Conservation (phyloP, 169 alveolate genomes). For the Perkinsus olseni region DNA sequence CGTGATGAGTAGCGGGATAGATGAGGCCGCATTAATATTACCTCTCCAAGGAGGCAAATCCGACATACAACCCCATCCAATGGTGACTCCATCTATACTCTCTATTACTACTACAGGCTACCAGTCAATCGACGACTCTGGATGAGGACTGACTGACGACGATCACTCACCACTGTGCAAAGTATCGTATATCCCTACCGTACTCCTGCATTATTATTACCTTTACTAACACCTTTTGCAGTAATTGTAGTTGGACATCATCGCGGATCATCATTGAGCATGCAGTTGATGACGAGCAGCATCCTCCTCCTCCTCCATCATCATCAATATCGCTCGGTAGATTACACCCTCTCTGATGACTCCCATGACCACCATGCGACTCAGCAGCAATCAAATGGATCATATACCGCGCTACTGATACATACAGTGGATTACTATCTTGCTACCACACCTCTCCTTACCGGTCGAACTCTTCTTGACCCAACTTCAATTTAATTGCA, state of each 20-base stretch:
- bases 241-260: too few species aligned
- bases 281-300: neutral
- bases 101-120: neutral
- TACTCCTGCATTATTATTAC: neutral
- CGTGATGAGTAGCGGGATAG: too few species aligned
- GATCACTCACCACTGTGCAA: too few species aligned
- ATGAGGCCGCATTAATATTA: too few species aligned
- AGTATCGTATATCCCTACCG: too few species aligned
- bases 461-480: neutral
- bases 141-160: too few species aligned
- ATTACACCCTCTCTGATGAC: too few species aligned
- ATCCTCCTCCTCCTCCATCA: too few species aligned
- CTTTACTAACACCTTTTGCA: neutral
- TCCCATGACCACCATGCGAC: neutral
- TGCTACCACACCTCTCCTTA: neutral
- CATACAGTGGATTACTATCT: neutral
- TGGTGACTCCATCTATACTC: neutral
- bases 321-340: too few species aligned
- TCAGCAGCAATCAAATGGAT: too few species aligned
- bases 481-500: neutral
- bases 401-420: neutral
- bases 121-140: neutral
- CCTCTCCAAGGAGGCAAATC: neutral
- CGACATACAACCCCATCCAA: neutral
- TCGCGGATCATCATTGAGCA: neutral